These are phyloP conservation scores for Tricladium varicosporioides DNA, from an alignment of 2,329 filamentous ascomycete genomes.

Conservation along the genomic window DNA sequence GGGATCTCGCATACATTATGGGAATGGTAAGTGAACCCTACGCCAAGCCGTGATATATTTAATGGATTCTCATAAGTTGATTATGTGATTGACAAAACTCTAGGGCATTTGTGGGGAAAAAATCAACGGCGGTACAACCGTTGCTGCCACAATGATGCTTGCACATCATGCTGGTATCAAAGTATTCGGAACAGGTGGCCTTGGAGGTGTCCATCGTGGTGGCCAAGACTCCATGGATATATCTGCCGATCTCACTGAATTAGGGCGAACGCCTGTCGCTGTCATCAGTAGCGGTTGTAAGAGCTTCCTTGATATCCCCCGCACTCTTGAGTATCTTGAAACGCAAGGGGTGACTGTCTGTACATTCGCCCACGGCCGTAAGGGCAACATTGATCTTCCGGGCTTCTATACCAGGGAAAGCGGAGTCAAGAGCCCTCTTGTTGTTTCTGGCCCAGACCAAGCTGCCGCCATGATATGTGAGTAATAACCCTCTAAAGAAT, in stretches of 20 bases:
- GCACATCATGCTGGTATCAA: constrained; percentile 84
- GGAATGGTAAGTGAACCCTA: constrained; percentile 59
- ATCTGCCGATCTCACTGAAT: constrained; percentile 91
- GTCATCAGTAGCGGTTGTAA: constrained; percentile 92
- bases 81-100: not conserved
- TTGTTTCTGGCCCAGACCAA: constrained; percentile 72
- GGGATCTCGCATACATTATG: constrained; percentile 80
- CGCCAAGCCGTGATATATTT: no score
- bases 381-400: constrained; percentile 76
- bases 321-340: constrained; percentile 77
- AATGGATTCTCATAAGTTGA: no score
- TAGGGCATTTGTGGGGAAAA: constrained; percentile 64
- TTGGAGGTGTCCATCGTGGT: constrained; percentile 91
- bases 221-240: constrained; percentile 87
- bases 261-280: constrained; percentile 83
- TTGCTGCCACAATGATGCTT: constrained; percentile 89
- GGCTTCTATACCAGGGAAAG: constrained; percentile 92
- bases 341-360: constrained; percentile 76
- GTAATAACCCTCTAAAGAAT: constrained; percentile 28
- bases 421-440: constrained; percentile 73
- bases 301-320: constrained; percentile 88
- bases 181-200: constrained; percentile 90
- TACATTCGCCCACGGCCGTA: constrained; percentile 83
- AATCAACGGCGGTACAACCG: constrained; percentile 87
- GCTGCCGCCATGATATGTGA: constrained; percentile 82